Percentiles rank a stretch among this genome's conserved stretches.
Evolutionary conservation across 352 stramenopile species (phyloP).

Genomic region (Pythium diclinum): DNA sequence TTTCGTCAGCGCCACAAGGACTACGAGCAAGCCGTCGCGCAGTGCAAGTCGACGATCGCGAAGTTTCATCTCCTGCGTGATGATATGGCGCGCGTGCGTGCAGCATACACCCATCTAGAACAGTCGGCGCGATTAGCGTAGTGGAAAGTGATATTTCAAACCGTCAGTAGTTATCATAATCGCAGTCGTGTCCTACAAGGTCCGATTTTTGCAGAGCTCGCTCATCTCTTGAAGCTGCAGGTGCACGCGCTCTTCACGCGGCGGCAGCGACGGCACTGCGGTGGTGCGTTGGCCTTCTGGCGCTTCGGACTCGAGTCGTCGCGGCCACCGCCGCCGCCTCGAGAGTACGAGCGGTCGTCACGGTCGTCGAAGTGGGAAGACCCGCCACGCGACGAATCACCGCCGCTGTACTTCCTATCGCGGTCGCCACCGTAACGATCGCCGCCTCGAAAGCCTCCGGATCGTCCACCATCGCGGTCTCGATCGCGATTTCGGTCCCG

Average conservation of each 20-base stretch:
- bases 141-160: neutral
- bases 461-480: slow-evolving; percentile 24
- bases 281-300: slow-evolving; percentile 26
- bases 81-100: slow-evolving; percentile 22
- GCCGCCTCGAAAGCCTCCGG: slow-evolving; percentile 16
- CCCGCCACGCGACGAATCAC: slow-evolving; percentile 20
- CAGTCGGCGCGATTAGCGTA: neutral
- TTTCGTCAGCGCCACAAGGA: slow-evolving; percentile 26
- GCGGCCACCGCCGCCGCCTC: neutral
- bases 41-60: slow-evolving; percentile 28
- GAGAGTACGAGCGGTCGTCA: slow-evolving; percentile 10
- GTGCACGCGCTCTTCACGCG: slow-evolving; percentile 34
- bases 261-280: slow-evolving; percentile 33
- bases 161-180: neutral
- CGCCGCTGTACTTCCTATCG: slow-evolving; percentile 29
- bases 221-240: slow-evolving; percentile 31
- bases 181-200: neutral
- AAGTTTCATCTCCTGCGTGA: slow-evolving; percentile 27
- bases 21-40: slow-evolving; percentile 27
- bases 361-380: slow-evolving; percentile 12
- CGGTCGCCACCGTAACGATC: slow-evolving; percentile 25
- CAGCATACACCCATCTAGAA: slow-evolving; percentile 21
- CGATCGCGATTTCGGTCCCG: slow-evolving; percentile 8
- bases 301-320: slow-evolving; percentile 31
- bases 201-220: neutral